Percentiles rank a stretch among this genome's conserved stretches.
Conservation (phyloP, 2,329 filamentous ascomycete genomes). For the Rhynchosporium agropyri region DNA sequence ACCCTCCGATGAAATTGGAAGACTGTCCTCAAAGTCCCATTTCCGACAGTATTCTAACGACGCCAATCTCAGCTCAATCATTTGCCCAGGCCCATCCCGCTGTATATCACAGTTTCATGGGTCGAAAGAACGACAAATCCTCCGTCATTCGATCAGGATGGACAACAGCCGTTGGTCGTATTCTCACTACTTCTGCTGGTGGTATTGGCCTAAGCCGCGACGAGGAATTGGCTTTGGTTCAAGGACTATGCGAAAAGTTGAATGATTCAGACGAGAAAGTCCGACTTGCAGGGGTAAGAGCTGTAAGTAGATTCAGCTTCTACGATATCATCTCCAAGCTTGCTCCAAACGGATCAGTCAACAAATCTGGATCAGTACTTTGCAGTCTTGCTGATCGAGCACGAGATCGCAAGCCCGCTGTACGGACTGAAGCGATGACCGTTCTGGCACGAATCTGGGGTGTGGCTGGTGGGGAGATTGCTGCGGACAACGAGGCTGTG, state of each 20-base stretch:
- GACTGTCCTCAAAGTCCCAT: slow-evolving; percentile 58
- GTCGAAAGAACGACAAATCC: slow-evolving; percentile 84
- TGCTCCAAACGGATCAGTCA: slow-evolving; percentile 73
- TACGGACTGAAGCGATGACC: slow-evolving; percentile 85
- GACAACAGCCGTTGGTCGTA: slow-evolving; percentile 81
- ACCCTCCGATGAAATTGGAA: slow-evolving; percentile 72
- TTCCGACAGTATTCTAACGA: slow-evolving; percentile 68
- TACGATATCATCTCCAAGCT: slow-evolving; percentile 81
- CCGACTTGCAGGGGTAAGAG: slow-evolving; percentile 83
- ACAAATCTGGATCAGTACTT: slow-evolving; percentile 76
- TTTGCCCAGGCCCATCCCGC: slow-evolving; percentile 80
- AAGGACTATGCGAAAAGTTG: slow-evolving; percentile 76
- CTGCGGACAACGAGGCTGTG: slow-evolving; percentile 77
- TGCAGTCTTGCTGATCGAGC: slow-evolving; percentile 83
- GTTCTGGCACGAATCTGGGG: slow-evolving; percentile 88
- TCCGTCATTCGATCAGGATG: slow-evolving; percentile 81
- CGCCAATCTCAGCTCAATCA: slow-evolving; percentile 82
- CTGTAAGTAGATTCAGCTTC: slow-evolving; percentile 79
- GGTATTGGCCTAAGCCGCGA: slow-evolving; percentile 83
- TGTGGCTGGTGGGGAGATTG: slow-evolving; percentile 86
- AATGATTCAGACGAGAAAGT: slow-evolving; percentile 91
- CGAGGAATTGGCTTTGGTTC: slow-evolving; percentile 76
- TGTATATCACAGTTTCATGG: slow-evolving; percentile 83
- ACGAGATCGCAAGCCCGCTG: slow-evolving; percentile 79
- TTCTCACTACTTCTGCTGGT: slow-evolving; percentile 87